A percentile compares a stretch with the other conserved stretches of the same genome.
phyloP scores from a whole-genome alignment of 208 protist species.

The Entamoeba histolytica region DNA sequence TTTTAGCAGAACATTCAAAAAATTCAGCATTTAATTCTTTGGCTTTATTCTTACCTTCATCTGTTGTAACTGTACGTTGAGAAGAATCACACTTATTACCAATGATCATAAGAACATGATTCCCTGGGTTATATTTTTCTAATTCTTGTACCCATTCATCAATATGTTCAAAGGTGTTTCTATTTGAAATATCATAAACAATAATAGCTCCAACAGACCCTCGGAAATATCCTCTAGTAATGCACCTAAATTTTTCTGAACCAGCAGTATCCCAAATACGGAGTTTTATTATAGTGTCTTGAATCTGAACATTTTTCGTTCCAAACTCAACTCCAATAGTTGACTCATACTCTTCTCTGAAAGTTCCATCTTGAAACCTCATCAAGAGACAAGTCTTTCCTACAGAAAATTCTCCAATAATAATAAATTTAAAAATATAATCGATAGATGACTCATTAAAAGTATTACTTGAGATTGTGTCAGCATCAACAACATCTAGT shows the following conservation, averaged over 20 bases:
- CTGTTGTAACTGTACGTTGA: background rate
- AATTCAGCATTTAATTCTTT: background rate
- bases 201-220: slow-evolving; percentile 29
- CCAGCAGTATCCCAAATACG: slow-evolving; percentile 6
- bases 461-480: background rate
- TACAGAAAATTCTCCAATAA: slow-evolving; percentile 7
- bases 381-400: slow-evolving; percentile 6
- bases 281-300: background rate
- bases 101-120: slow-evolving; percentile 18
- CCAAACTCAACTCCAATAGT: background rate
- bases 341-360: background rate
- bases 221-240: slow-evolving; percentile 25
- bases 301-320: background rate
- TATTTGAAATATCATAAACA: slow-evolving; percentile 29
- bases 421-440: slow-evolving; percentile 12
- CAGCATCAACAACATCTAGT: background rate
- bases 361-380: background rate
- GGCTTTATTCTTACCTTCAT: background rate
- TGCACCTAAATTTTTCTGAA: slow-evolving; percentile 14
- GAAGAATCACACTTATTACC: slow-evolving; percentile 31
- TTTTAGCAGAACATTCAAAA: background rate
- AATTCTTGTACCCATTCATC: slow-evolving; percentile 27
- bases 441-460: background rate
- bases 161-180: slow-evolving; percentile 13
- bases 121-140: background rate